Evolutionary conservation across 2,329 filamentous ascomycete species (phyloP), one percentile per base, ranked within the genome.

Genomic region (Endocalyx cinctus): DNA sequence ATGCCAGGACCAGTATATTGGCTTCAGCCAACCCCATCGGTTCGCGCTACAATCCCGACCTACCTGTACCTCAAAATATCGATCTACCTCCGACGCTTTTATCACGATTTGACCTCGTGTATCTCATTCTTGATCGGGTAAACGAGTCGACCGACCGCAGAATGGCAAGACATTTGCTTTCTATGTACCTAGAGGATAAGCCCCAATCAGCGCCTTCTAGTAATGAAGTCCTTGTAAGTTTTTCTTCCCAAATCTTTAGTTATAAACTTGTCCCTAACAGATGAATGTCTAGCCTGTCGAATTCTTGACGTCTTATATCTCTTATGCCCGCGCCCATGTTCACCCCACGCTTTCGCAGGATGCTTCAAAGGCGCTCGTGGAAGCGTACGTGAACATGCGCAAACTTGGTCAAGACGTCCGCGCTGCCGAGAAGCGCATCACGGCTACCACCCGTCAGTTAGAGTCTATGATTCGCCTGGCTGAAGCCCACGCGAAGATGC

Each of bases 401-500:
- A 87, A 89, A 54, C 79, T 98, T 0, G 92, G 92, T 29, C 83
- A 88, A 48, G 84, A 89, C 50, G 82, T 90, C 22, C 87, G 90
- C 30, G 76, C 88, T 3, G 78, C 86, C 4, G 94, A 98, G 62
- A 90, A 94, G 61, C 87, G 92, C 47, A 98, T 98, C 65, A 98
- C 92, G 0, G 92, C 92, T 25, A 98, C 92, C 4, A 98, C 94
- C 1, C 79, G 92, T 56, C 92, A 98, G 63, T 74, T 98, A 5
- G 94, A 98, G 65, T 92, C 84, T 28, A 98, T 98, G 94, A 97
- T 98, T 56, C 90, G 92, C 41, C 82, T 98, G 4, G 69, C 89
- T 2, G 92, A 98, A 67, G 92, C 89, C 1, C 94, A 98, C 62
- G 94, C 92, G 31, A 96, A 96, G 63, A 98, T 98, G 94, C 84